Percentiles rank a stretch among this genome's conserved stretches.
phyloP scores from a whole-genome alignment of 2,329 filamentous ascomycete species.

The Cercospora sp. region DNA sequence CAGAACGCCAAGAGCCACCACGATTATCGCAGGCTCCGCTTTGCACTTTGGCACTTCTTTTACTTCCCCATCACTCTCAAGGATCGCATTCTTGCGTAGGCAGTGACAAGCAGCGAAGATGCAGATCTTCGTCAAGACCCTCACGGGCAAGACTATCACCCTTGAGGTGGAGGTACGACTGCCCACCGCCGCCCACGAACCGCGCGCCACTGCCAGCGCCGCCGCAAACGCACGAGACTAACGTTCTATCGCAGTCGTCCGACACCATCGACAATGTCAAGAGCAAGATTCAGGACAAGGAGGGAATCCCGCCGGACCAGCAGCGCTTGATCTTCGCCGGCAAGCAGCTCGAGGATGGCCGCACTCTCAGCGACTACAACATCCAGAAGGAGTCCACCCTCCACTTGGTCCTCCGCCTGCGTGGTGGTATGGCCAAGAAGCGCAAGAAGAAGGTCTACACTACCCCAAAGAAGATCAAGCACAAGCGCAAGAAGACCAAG shows the following conservation, averaged over 20 bases:
- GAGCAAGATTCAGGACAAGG: slow-evolving; percentile 98
- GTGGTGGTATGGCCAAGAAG: slow-evolving; percentile 96
- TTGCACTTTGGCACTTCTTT: slow-evolving; percentile 5
- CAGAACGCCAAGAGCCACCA: slow-evolving; percentile 2
- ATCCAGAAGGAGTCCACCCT: slow-evolving; percentile 99
- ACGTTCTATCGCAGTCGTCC: slow-evolving; percentile 57
- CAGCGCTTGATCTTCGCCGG: slow-evolving; percentile 99
- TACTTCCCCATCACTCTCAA: slow-evolving; percentile 11
- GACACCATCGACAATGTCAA: slow-evolving; percentile 99
- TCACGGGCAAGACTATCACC: slow-evolving; percentile 99
- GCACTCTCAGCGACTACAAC: slow-evolving; percentile 99
- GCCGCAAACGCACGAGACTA: slow-evolving; percentile 7
- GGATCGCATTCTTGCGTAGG: slow-evolving; percentile 15
- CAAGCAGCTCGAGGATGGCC: slow-evolving; percentile 99
- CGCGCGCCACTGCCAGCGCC: slow-evolving; percentile 1
- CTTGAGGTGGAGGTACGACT: slow-evolving; percentile 79
- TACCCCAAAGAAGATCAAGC: slow-evolving; percentile 99
- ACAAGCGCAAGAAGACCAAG: slow-evolving; percentile 99
- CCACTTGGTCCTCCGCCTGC: slow-evolving; percentile 94
- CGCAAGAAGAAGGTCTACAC: slow-evolving; percentile 99
- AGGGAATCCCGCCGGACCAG: slow-evolving; percentile 98
- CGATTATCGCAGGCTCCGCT: slow-evolving; percentile 6
- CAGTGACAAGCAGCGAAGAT: slow-evolving; percentile 44
- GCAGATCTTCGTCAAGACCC: slow-evolving; percentile 98
- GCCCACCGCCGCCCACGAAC: slow-evolving; percentile 35